Evolutionary conservation across 2,329 filamentous ascomycete species (phyloP).

Genomic region (Botryotinia calthae): DNA sequence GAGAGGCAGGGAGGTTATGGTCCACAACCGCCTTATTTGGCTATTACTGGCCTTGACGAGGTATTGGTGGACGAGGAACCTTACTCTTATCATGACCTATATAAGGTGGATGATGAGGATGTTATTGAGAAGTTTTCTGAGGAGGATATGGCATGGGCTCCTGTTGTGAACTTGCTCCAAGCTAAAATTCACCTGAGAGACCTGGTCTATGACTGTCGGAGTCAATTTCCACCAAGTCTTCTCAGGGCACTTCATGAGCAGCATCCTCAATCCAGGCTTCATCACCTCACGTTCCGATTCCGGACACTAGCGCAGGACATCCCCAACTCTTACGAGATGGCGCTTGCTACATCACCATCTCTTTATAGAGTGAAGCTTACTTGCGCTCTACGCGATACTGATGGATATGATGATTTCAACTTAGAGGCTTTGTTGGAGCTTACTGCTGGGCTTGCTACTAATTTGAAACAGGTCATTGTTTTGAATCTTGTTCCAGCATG

Average conservation of each 20-base stretch:
- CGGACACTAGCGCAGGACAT: slow-evolving; percentile 19
- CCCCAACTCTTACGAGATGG: slow-evolving; percentile 23
- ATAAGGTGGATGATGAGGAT: slow-evolving; percentile 16
- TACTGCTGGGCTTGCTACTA: slow-evolving; percentile 20
- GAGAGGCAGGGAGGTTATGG: slow-evolving; percentile 7
- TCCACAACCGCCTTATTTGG: neutral
- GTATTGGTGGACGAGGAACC: slow-evolving; percentile 21
- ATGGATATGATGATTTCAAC: slow-evolving; percentile 22
- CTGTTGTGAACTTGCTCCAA: slow-evolving; percentile 19
- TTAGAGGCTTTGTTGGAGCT: slow-evolving; percentile 24
- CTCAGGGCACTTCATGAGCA: slow-evolving; percentile 21
- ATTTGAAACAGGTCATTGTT: slow-evolving; percentile 23
- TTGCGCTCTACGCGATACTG: slow-evolving; percentile 17
- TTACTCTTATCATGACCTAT: neutral
- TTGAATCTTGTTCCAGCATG: slow-evolving; percentile 17
- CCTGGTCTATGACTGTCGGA: slow-evolving; percentile 22
- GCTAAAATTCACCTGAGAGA: slow-evolving; percentile 16
- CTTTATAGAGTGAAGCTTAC: slow-evolving; percentile 22
- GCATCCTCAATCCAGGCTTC: slow-evolving; percentile 23
- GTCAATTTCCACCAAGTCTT: slow-evolving; percentile 23
- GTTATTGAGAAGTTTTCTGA: slow-evolving; percentile 22
- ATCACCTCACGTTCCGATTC: slow-evolving; percentile 22
- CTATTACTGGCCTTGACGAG: slow-evolving; percentile 16
- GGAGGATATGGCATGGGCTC: slow-evolving; percentile 22
- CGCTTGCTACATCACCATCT: slow-evolving; percentile 21